Base-by-base conservation (phyloP, 495 filamentous ascomycete genomes). In the Penicillium samsonianum region DNA sequence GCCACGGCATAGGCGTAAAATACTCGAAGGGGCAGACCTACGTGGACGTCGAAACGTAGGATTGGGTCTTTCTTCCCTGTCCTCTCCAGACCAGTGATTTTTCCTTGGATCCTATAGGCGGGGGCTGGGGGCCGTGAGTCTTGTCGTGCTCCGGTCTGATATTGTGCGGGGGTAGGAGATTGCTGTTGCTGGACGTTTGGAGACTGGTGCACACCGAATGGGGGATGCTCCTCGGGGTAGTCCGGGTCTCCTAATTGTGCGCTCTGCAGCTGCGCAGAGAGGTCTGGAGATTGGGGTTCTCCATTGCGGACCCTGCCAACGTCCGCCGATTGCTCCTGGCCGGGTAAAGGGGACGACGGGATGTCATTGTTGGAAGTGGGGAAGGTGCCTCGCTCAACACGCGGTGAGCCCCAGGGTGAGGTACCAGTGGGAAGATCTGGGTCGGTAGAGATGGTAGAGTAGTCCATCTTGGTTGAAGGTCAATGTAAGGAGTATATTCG, bases 51-150 rank as follows among this genome's bases (percentile, higher is more conserved):
- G 65, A 99, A 99, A 70, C 90, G 84, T 51, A 99, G 75, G 53
- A 98, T 93, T 5, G 90, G 91, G 67, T 98, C 95, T 70, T 98
- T 99, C 65, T 92, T 88, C 19, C 93, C 93, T 8, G 90, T 92
- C 45, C 95, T 79, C 71, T 99, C 95, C 28, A 99, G 77, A 12
- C 87, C 91, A 3, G 92, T 96, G 58, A 99, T 89, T 73, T 96
- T 98, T 11, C 88, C 92, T 68, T 95, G 90, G 31, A 99, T 80
- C 65, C 89, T 94, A 73, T 92, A 93, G 40, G 87, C 82, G 38
- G 87, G 90, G 23, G 77, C 79, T 5, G 78, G 71, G 25, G 66
- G 71, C 44, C 70, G 67, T 35, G 73, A 67, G 53, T 72, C 64
- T 50, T 77, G 80, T 62, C 67, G 73, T 67, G 59, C 65, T 56